Base-by-base conservation (phyloP, 371 early-diverging fungal species). In the Mortierella sp. region DNA sequence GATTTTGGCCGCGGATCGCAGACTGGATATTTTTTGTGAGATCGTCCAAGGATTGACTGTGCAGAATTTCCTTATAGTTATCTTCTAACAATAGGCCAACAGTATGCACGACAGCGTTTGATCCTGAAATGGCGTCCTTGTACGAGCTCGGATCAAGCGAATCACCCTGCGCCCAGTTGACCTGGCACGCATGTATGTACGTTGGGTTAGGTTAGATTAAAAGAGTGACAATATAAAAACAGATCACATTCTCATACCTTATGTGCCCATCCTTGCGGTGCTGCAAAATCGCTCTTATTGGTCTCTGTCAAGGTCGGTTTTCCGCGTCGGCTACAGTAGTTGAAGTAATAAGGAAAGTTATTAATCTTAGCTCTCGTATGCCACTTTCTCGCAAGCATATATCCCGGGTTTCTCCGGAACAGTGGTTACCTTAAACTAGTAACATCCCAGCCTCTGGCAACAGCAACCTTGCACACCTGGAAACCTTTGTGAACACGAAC, bases 371-470 rank as follows among this genome's bases (percentile, higher is more conserved):
- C 14, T 56, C 21, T 52, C 37, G 21, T 15, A 15, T 5, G 19
- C 15, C 7, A 15, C 6, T 19, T 8, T 9, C 4, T 26, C 12
- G 9, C 21, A 14, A 23, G 7, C 14, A 2, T 34, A 4, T 6
- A n/a, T 0, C 6, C 32, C 41, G 4, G 19, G 19, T 27, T 19
- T 53, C 24, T 11, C 14, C 37, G 32, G 21, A 27, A 5, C 27
- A 75, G 60, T 23, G 56, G 44, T 28, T 86, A 90, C 85, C 91
- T 92, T 47, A 92, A 80, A 56, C 92, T 91, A 23, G 88, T 78
- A n/a, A 90, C 91, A 63, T 90, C 84, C 91, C 90, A 90, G n/a
- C 90, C 90, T 41, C 84, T 82, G 32, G 82, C 75, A n/a, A 83
- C 85, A 7, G 91, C 90, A 23, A 78, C 64, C 60, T 82, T 85